Base-by-base conservation (phyloP, 495 filamentous ascomycete genomes). In the Talaromyces adpressus region DNA sequence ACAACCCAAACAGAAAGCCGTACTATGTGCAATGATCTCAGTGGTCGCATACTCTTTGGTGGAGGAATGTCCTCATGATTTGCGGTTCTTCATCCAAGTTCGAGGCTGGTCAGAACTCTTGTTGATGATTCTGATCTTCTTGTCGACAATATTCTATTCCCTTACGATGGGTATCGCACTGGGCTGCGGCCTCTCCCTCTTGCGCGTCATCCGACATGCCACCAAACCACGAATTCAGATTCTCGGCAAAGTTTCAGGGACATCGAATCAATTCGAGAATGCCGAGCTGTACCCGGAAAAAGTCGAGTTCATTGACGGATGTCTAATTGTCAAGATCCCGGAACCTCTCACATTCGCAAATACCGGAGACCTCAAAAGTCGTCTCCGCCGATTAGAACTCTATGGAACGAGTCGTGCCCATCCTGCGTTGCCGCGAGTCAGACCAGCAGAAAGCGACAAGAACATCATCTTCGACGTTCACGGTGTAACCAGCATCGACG, bases 401-500 rank as follows among this genome's bases (percentile, higher is more conserved):
- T 97, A 98, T 68, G 94, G 94, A 12, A 91, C 91, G 0, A 85
- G 75, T n/a, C 77, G 78, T 47, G 89, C 91, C 0, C 95, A 98
- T 62, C 95, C 95, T 0, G 91, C 92, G 2, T 77, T 96, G 16
- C 93, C 94, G 5, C 81, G 90, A 6, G 79, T 94, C 32, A 79
- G 91, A 11, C 73, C 81, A 18, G 81, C 85, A 14, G 86, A 90
- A 64, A 86, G 90, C 59, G 96, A 96, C 64, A 82, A 84, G 61
- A 97, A 95, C 68, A 81, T 98, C 70, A 93, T 98, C 62, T 98
- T 98, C 70, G 94, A 98, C 72, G 90, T 98, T 12, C 93, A 98
- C 67, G 93, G 94, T 1, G 94, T 98, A 1, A 94, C 93, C 0
- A 86, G 86, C 53, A 86, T 98, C 65, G 94, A 98, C 71, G 94